A percentile compares a stretch with the other conserved stretches of the same genome.
These are phyloP conservation scores for Chara braunii DNA, from an alignment of 139 green algal species.

Conservation along the genomic window DNA sequence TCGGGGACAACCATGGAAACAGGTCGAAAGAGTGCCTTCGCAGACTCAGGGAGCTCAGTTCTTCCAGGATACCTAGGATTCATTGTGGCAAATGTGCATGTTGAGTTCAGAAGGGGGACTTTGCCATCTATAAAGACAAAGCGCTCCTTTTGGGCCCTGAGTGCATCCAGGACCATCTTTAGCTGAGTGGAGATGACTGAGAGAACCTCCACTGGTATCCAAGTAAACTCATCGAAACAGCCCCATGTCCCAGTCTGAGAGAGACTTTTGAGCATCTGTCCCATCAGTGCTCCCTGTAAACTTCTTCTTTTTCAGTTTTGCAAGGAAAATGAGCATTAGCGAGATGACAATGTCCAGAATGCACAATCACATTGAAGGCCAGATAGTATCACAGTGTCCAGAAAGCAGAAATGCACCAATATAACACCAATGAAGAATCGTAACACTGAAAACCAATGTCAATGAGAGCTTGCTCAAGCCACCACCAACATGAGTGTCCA, in stretches of 20 bases:
- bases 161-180: slow-evolving; percentile 86
- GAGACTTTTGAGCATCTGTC: slow-evolving; percentile 82
- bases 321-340: too few species aligned
- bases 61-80: slow-evolving; percentile 83
- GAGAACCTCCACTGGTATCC: slow-evolving; percentile 74
- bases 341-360: too few species aligned
- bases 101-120: slow-evolving; percentile 52
- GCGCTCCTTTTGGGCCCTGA: slow-evolving; percentile 66
- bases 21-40: slow-evolving; percentile 86
- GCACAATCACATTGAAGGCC: too few species aligned
- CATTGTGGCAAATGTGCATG: slow-evolving; percentile 97
- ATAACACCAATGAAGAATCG: too few species aligned
- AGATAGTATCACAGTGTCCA: too few species aligned
- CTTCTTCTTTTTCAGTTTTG: too few species aligned
- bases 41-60: slow-evolving; percentile 82
- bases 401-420: too few species aligned
- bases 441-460: too few species aligned
- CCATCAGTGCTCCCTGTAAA: too few species aligned
- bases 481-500: too few species aligned
- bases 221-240: slow-evolving; percentile 94
- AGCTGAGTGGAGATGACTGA: slow-evolving; percentile 90
- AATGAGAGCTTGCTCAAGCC: too few species aligned
- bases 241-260: slow-evolving; percentile 84
- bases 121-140: slow-evolving; percentile 65
- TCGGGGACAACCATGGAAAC: slow-evolving; percentile 85